Conservation (phyloP, 768 basidiomycete species). For the Pisolithus tinctorius region DNA sequence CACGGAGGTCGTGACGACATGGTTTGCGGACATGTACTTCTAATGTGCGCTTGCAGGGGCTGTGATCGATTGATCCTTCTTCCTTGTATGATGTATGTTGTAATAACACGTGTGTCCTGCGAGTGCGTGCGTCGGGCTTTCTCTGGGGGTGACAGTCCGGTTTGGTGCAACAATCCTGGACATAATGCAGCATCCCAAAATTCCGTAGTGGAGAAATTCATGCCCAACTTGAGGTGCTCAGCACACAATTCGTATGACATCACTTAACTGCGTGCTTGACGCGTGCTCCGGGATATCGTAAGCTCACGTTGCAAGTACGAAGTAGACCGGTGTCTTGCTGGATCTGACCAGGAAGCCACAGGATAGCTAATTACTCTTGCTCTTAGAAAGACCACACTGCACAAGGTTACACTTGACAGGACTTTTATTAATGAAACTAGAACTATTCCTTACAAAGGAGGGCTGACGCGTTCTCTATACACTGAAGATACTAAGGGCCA, state of each 20-base stretch:
- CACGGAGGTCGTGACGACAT: constrained; percentile 25
- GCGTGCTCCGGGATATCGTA: constrained; percentile 26
- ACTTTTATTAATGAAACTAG: too few relatives aligned
- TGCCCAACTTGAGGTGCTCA: too few relatives aligned
- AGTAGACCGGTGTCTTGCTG: neutral
- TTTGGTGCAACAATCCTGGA: neutral
- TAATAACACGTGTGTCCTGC: constrained; percentile 6
- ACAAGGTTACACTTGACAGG: too few relatives aligned
- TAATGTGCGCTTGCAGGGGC: constrained; percentile 10
- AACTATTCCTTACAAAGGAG: too few relatives aligned
- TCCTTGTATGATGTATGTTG: constrained; percentile 7
- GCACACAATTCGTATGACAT: neutral
- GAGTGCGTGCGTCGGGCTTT: constrained; percentile 11
- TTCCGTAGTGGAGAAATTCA: too few relatives aligned
- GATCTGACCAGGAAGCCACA: constrained; percentile 12
- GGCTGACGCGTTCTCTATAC: too few relatives aligned
- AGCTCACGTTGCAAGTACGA: constrained; percentile 15
- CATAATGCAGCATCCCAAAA: too few relatives aligned
- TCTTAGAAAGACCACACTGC: neutral
- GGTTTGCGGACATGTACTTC: constrained; percentile 20
- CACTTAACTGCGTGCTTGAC: constrained; percentile 17
- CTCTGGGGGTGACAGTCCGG: neutral
- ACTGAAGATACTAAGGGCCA: too few relatives aligned
- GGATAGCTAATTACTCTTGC: neutral
- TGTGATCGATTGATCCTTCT: constrained; percentile 4